These are phyloP conservation scores for Daldinia concentrica DNA, from an alignment of 495 filamentous ascomycete species.

Conservation along the genomic window DNA sequence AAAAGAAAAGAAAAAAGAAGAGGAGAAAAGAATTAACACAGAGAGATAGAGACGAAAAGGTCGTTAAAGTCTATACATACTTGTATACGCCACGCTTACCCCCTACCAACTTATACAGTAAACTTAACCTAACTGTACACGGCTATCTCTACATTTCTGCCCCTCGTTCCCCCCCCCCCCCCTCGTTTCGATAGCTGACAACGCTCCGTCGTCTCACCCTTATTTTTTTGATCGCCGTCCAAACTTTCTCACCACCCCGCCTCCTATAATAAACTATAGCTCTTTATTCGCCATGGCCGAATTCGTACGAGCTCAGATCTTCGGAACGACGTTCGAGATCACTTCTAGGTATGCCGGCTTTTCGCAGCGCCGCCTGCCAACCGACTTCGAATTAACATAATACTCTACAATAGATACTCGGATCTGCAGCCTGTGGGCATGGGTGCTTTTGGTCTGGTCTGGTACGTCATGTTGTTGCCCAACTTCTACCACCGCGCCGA, in stretches of 20 bases:
- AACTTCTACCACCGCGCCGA: not conserved
- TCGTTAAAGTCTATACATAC: not conserved
- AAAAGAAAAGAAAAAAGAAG: not conserved
- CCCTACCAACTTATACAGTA: conserved; percentile 8
- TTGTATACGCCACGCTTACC: not conserved
- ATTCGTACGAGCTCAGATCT: conserved; percentile 99
- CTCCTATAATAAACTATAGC: conserved; percentile 14
- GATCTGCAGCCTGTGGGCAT: conserved; percentile 98
- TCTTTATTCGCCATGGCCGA: conserved; percentile 78
- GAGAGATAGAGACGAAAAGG: too few species aligned
- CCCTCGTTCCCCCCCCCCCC: conserved; percentile 30
- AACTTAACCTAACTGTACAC: conserved; percentile 21
- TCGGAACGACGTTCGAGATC: conserved; percentile 99
- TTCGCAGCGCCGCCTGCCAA: conserved; percentile 21
- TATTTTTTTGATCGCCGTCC: conserved; percentile 21
- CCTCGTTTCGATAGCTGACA: conserved; percentile 39
- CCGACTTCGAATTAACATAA: conserved; percentile 35
- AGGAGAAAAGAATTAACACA: conserved; percentile 6
- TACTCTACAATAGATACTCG: conserved; percentile 73
- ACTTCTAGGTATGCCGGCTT: conserved; percentile 81
- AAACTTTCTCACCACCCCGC: conserved; percentile 14
- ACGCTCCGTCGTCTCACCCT: conserved; percentile 23
- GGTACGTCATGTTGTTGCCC: conserved; percentile 64
- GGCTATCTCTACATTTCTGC: conserved; percentile 30
- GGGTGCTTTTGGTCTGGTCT: conserved; percentile 98